Conservation (phyloP, 495 filamentous ascomycete genomes). For the Penicillium canariense region DNA sequence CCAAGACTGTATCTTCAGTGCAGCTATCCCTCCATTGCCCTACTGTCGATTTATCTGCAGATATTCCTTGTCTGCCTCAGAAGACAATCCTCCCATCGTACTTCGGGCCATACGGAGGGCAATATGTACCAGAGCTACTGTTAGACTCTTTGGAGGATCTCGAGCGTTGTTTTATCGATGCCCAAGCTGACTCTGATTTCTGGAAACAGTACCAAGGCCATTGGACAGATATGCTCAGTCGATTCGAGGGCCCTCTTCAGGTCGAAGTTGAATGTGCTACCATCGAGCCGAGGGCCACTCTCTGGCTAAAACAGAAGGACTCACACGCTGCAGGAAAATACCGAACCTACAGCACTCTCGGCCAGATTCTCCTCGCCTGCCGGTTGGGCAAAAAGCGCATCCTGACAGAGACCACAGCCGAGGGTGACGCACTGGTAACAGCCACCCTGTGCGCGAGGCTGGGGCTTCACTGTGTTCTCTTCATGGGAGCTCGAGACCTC, state of each 20-base stretch:
- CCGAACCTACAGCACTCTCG: conserved; percentile 95
- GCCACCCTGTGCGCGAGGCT: conserved; percentile 94
- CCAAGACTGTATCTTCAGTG: neutral
- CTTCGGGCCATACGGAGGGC: conserved; percentile 10
- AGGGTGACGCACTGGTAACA: conserved; percentile 92
- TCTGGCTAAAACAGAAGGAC: conserved; percentile 95
- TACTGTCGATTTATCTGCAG: neutral
- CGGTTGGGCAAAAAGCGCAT: conserved; percentile 88
- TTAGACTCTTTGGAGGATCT: conserved; percentile 9
- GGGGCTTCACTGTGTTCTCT: conserved; percentile 90
- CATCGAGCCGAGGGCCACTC: no score
- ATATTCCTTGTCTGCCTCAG: no score
- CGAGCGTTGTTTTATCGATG: conserved; percentile 1
- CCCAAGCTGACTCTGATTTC: conserved; percentile 7
- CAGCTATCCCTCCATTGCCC: neutral
- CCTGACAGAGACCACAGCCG: conserved; percentile 92
- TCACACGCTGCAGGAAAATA: conserved; percentile 81
- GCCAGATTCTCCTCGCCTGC: conserved; percentile 79
- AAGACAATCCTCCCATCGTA: neutral
- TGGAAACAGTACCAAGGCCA: conserved; percentile 32
- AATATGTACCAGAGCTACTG: conserved; percentile 10
- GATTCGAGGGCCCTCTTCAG: conserved; percentile 78
- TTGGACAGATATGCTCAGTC: conserved; percentile 79
- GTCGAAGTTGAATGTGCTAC: no score
- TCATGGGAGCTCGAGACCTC: conserved; percentile 96